Conservation (phyloP, 164 flowering plant genomes). For the Malania oleifera region DNA sequence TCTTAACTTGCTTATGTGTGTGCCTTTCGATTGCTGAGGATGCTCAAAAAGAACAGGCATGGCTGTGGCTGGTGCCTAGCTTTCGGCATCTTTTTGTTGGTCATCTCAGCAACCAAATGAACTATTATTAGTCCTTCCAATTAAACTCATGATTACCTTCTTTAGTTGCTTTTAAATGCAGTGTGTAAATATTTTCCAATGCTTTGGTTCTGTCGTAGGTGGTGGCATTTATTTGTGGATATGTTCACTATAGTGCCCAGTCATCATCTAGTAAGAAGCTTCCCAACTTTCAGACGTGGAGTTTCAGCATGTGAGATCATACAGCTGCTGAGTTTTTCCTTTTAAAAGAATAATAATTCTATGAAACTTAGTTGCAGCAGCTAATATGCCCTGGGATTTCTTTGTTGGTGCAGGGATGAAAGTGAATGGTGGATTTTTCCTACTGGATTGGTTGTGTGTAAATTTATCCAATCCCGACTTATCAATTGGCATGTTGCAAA, state of each 20-base stretch:
- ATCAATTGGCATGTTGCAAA: constrained; percentile 94
- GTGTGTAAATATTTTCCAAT: neutral
- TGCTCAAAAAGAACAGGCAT: no score
- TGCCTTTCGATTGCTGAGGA: no score
- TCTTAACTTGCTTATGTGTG: no score
- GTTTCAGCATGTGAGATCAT: constrained; percentile 3
- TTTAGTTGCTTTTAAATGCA: neutral
- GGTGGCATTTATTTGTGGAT: constrained; percentile 8
- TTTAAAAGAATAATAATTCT: no score
- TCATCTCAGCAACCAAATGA: neutral
- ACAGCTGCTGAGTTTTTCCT: neutral
- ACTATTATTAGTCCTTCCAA: no score
- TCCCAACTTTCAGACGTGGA: neutral
- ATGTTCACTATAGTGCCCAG: neutral
- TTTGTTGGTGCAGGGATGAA: constrained; percentile 71
- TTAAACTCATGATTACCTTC: no score
- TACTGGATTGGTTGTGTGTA: constrained; percentile 76
- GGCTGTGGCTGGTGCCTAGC: neutral
- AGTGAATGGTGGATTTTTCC: constrained; percentile 99
- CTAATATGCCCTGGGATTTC: neutral
- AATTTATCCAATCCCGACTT: constrained; percentile 80
- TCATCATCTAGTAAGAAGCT: neutral
- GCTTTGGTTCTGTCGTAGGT: neutral
- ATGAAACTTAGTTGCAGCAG: neutral
- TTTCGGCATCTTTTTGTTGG: no score